Percentiles rank a stretch among this genome's conserved stretches.
Conservation (phyloP, 495 filamentous ascomycete species). For the Penicillium paxilli region DNA sequence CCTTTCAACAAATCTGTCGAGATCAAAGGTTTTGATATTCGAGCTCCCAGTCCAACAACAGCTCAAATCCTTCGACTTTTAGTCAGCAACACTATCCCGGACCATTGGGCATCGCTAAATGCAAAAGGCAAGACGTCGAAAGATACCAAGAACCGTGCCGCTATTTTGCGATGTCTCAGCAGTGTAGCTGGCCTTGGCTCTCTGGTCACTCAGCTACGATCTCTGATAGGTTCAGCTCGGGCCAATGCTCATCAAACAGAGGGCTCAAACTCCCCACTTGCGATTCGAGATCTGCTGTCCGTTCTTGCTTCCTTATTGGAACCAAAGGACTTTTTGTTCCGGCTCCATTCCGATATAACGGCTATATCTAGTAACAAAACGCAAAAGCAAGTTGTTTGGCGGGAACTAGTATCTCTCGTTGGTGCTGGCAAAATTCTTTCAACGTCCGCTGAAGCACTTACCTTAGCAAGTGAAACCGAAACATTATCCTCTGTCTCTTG, state of each 20-base stretch:
- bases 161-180: constrained; percentile 66
- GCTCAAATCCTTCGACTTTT: constrained; percentile 71
- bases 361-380: constrained; percentile 29
- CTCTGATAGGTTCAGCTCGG: constrained; percentile 39
- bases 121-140: constrained; percentile 38
- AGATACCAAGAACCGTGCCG: constrained; percentile 31
- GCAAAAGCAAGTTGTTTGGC: constrained; percentile 58
- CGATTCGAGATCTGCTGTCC: constrained; percentile 40
- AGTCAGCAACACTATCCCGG: constrained; percentile 67
- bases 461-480: constrained; percentile 40
- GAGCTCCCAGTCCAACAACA: constrained; percentile 59
- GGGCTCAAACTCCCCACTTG: constrained; percentile 27
- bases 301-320: constrained; percentile 57
- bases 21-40: constrained; percentile 54
- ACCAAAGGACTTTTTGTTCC: constrained; percentile 50
- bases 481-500: constrained; percentile 46
- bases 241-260: constrained; percentile 27
- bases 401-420: constrained; percentile 63
- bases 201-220: constrained; percentile 60
- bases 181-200: constrained; percentile 74
- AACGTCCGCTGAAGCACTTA: constrained; percentile 72
- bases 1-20: constrained; percentile 30
- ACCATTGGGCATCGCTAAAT: constrained; percentile 70
- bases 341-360: constrained; percentile 53
- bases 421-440: constrained; percentile 73